These are phyloP conservation scores for Lodderomyces metapsilosis DNA, from an alignment of 1,139 yeast genomes.

Conservation along the genomic window DNA sequence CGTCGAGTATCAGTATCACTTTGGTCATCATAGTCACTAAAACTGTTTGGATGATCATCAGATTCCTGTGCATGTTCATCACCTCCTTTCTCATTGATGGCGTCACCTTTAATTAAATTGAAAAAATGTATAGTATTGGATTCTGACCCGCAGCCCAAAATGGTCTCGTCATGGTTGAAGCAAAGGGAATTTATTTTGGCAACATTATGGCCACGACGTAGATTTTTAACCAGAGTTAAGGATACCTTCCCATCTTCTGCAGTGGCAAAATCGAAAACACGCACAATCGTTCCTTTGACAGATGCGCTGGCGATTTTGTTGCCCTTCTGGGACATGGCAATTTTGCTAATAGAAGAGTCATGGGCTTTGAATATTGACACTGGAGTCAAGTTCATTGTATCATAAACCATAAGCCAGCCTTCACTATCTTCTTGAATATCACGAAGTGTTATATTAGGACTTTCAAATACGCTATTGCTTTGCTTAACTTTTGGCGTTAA, in stretches of 20 bases:
- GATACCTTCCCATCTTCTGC: constrained; percentile 15
- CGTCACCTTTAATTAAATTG: constrained; percentile 22
- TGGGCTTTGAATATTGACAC: constrained; percentile 61
- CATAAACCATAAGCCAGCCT: constrained; percentile 56
- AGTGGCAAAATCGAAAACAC: constrained; percentile 39
- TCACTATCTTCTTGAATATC: constrained; percentile 26
- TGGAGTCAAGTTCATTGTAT: constrained; percentile 56
- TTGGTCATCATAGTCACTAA: constrained; percentile 13
- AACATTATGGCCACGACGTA: constrained; percentile 68
- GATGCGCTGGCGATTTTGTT: constrained; percentile 65
- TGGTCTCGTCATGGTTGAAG: constrained; percentile 49
- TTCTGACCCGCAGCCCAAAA: constrained; percentile 66
- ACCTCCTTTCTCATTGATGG: constrained; percentile 8
- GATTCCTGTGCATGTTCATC: constrained; percentile 13
- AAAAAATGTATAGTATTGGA: constrained; percentile 72
- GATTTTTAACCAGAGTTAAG: constrained; percentile 44
- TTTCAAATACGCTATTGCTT: not conserved
- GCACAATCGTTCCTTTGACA: constrained; percentile 66
- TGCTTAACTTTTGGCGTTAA: constrained; percentile 4
- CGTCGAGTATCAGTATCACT: constrained; percentile 14
- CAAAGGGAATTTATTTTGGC: constrained; percentile 55
- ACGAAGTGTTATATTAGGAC: constrained; percentile 21
- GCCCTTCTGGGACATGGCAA: constrained; percentile 52
- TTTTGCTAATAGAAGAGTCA: constrained; percentile 46
- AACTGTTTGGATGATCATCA: constrained; percentile 10